phyloP scores from a whole-genome alignment of 805 yeast species.

The Metschnikowia noctiluminum region DNA sequence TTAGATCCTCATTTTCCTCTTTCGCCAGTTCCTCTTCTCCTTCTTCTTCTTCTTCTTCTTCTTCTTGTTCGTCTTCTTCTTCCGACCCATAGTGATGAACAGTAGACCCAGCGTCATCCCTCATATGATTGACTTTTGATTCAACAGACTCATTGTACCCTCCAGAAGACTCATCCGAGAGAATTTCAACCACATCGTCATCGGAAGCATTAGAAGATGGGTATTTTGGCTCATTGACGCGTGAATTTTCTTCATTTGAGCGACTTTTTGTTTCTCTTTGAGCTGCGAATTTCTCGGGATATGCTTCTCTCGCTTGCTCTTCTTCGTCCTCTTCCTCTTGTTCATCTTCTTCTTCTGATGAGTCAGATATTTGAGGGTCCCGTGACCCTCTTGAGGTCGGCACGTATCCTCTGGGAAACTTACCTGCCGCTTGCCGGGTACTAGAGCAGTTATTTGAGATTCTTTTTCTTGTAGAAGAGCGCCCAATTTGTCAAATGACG shows the following conservation, averaged over 20 bases:
- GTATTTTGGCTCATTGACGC: no score
- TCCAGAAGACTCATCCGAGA: conserved; percentile 9
- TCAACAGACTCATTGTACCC: neutral
- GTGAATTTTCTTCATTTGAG: no score
- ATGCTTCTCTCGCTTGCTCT: neutral
- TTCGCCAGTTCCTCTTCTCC: conserved; percentile 3
- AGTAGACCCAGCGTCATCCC: conserved; percentile 8
- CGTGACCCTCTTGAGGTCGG: neutral
- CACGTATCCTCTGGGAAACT: neutral
- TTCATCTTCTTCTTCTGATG: neutral
- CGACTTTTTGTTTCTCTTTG: no score
- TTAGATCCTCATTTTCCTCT: neutral
- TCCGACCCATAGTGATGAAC: neutral
- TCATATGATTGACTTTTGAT: neutral
- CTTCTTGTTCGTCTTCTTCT: neutral
- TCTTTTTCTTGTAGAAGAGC: conserved; percentile 3
- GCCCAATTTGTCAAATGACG: conserved; percentile 24
- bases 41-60: conserved; percentile 1
- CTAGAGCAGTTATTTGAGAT: neutral
- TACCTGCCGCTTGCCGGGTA: neutral
- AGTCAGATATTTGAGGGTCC: neutral
- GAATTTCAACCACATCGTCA: conserved; percentile 15
- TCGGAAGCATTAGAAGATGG: neutral
- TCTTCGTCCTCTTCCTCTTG: neutral
- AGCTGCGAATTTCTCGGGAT: no score